A percentile compares a stretch with the other conserved stretches of the same genome.
Conservation (phyloP, 768 basidiomycete species). For the Hydnomerulius pinastri region DNA sequence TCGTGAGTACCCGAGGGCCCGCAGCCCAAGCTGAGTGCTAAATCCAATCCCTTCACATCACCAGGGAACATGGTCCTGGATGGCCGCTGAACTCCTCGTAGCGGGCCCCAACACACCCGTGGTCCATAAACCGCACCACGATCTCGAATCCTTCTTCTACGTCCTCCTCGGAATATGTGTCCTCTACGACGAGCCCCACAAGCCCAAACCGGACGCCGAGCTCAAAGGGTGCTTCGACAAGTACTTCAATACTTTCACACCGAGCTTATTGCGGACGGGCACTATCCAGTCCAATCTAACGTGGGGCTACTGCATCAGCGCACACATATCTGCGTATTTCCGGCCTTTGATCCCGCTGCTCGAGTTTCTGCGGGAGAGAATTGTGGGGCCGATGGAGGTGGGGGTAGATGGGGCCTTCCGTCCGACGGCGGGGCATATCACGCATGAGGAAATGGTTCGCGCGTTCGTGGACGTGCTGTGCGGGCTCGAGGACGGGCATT, state of each 20-base stretch:
- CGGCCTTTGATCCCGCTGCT: not conserved
- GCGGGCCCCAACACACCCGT: not conserved
- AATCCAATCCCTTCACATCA: too few species aligned
- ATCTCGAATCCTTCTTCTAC: constrained; percentile 14
- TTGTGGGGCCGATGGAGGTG: not conserved
- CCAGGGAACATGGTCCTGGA: constrained; percentile 1
- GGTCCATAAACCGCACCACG: not conserved
- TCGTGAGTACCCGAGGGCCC: too few species aligned
- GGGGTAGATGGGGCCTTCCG: too few species aligned
- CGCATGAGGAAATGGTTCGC: too few species aligned
- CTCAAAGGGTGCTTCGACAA: constrained; percentile 6
- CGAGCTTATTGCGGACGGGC: not conserved
- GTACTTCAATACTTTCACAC: not conserved
- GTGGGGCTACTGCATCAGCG: not conserved
- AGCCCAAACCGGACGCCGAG: not conserved
- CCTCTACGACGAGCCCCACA: not conserved
- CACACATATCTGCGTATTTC: constrained; percentile 4
- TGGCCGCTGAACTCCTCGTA: not conserved
- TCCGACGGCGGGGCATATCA: too few species aligned
- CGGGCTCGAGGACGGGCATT: too few species aligned
- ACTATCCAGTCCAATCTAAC: not conserved
- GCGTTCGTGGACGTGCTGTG: too few species aligned
- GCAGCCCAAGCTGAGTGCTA: too few species aligned
- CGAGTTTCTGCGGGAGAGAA: not conserved
- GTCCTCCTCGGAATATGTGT: constrained; percentile 7